A percentile compares a stretch with the other conserved stretches of the same genome.
Conservation (phyloP, 2,329 filamentous ascomycete species). For the Fusarium sp. region DNA sequence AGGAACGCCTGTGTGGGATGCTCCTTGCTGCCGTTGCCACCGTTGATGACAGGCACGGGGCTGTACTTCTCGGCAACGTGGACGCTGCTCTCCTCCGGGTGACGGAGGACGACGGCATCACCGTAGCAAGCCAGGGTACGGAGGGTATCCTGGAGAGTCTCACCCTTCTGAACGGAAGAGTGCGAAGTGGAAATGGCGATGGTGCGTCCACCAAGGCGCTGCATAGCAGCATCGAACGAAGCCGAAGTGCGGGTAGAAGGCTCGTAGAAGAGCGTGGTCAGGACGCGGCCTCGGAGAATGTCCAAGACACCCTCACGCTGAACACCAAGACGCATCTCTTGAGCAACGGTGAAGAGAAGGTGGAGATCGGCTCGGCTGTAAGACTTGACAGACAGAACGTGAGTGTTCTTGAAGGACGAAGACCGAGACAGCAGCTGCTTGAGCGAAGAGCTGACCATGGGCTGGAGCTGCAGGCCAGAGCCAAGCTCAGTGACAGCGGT, state of each 20-base stretch:
- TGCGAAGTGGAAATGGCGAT: conserved; percentile 84
- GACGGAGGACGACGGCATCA: conserved; percentile 95
- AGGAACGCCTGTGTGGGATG: conserved; percentile 98
- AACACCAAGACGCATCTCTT: conserved; percentile 96
- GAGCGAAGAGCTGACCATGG: conserved; percentile 70
- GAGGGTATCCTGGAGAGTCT: conserved; percentile 92
- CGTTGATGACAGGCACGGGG: conserved; percentile 94
- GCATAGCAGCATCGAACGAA: conserved; percentile 98
- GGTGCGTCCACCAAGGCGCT: conserved; percentile 91
- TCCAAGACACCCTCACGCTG: conserved; percentile 92
- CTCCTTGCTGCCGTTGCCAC: conserved; percentile 94
- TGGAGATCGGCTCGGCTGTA: conserved; percentile 91
- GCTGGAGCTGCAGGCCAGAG: conserved; percentile 61
- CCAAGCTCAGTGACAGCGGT: conserved; percentile 60
- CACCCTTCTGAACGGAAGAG: conserved; percentile 94
- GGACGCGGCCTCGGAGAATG: conserved; percentile 84
- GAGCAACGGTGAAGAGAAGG: conserved; percentile 93
- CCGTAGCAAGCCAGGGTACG: conserved; percentile 94
- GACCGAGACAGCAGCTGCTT: conserved; percentile 77
- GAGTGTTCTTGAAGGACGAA: conserved; percentile 89
- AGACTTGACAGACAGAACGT: conserved; percentile 92
- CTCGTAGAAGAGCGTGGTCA: conserved; percentile 97
- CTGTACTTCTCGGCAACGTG: conserved; percentile 88
- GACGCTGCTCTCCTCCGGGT: conserved; percentile 85
- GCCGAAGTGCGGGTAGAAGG: conserved; percentile 95